Evolutionary conservation across 2,329 filamentous ascomycete species (phyloP), one percentile per base, ranked within the genome.

Genomic region (Cladosporium sp.): DNA sequence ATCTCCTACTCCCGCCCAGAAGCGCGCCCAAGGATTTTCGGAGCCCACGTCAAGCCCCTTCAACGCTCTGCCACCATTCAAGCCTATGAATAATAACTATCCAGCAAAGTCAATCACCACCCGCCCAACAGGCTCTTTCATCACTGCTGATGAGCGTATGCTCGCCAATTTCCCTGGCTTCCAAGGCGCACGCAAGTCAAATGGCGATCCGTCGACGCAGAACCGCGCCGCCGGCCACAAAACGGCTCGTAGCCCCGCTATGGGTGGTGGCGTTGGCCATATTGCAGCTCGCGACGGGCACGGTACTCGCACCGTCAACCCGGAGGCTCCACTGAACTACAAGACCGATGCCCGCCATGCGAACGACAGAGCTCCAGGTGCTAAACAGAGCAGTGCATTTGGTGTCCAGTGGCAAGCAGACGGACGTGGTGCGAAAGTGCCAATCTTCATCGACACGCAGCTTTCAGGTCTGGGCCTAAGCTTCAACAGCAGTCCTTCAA

Each of bases 131-230:
- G 16, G 16, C 1, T 50, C 48, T n/a, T 50, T 50, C 48, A 50
- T 40, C 9, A 50, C 48, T 6, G 40, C 31, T 31, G 48, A 50
- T n/a, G 48, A 50, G 2, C 48, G 48, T 13, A 42, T 50, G 40
- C 19, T 50, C 22, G 48, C 48, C 7, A 31, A 37, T 13, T 50
- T 50, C 32, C 38, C 48, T 9, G 35, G 35, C 35, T 38, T 38
- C n/a, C 35, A 38, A 38, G n/a, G 16, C 13, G 35, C 35, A n/a
- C n/a, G n/a, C 8, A n/a, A 38, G 13, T 13, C 35, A n/a, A 14
- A 38, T 28, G 22, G 22, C 22, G 22, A 28, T 28, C 22, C 5
- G 22, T 28, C 22, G 22, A 28, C 22, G 22, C 22, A 28, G 5
- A 28, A 28, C 7, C 22, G 22, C 22, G 22, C 22, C 22, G 7